Percentiles rank a stretch among this genome's conserved stretches.
These are phyloP conservation scores for Gymnopilus dilepis DNA, from an alignment of 768 basidiomycete species.

Conservation along the genomic window DNA sequence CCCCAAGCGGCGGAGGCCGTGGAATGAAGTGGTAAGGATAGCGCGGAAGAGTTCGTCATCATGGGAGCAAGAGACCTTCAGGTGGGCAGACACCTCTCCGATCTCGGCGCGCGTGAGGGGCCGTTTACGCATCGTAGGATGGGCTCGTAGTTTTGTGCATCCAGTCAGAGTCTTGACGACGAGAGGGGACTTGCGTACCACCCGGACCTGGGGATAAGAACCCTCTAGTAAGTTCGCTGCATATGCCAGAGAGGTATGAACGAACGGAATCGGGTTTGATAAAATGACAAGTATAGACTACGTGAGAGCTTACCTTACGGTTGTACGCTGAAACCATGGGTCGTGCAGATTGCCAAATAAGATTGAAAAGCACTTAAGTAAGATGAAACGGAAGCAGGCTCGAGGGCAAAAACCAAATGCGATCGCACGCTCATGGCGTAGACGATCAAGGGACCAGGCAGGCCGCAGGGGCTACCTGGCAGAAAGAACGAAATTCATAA, in stretches of 20 bases:
- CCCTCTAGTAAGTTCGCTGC: too few species aligned
- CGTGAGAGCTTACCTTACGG: slow-evolving; percentile 34
- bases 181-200: not conserved
- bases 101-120: not conserved
- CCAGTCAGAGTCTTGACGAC: not conserved
- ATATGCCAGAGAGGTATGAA: too few species aligned
- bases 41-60: not conserved
- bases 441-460: slow-evolving; percentile 37
- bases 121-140: not conserved
- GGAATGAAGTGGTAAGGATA: not conserved
- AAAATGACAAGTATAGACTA: slow-evolving; percentile 35
- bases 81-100: not conserved
- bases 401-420: slow-evolving; percentile 28
- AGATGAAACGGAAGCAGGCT: slow-evolving; percentile 7
- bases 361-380: slow-evolving; percentile 34
- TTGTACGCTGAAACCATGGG: slow-evolving; percentile 21
- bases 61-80: not conserved
- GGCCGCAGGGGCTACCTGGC: slow-evolving; percentile 34
- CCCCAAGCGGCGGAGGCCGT: not conserved
- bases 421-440: slow-evolving; percentile 32
- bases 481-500: not conserved
- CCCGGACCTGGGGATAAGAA: too few species aligned
- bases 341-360: slow-evolving; percentile 21
- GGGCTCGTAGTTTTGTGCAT: not conserved
- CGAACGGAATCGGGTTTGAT: too few species aligned